phyloP scores from a whole-genome alignment of 306 rosid species.

The Amphicarpaea edgeworthii region DNA sequence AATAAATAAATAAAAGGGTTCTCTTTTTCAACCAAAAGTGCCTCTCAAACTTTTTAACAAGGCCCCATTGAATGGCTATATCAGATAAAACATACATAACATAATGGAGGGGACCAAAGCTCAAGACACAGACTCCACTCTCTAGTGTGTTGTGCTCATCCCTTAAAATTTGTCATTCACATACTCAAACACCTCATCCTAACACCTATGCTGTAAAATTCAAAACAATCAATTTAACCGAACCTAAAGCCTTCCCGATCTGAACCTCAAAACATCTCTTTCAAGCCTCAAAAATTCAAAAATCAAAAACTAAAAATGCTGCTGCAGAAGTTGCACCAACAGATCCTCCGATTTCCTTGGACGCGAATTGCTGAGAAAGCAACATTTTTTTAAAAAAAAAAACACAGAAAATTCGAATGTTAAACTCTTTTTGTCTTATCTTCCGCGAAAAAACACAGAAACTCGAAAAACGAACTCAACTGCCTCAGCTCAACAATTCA shows the following conservation, averaged over 20 bases:
- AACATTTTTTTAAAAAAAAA: neutral
- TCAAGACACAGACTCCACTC: conserved; percentile 54
- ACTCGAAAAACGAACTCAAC: conserved; percentile 32
- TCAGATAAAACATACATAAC: conserved; percentile 45
- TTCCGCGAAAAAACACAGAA: conserved; percentile 5
- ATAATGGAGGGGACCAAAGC: conserved; percentile 75
- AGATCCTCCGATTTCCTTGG: conserved; percentile 43
- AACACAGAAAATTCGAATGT: neutral
- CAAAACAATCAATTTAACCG: conserved; percentile 37
- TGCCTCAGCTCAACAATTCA: neutral
- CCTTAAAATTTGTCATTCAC: conserved; percentile 53
- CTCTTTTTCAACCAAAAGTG: conserved; percentile 49
- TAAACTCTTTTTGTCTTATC: too few species aligned
- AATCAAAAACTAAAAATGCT: neutral
- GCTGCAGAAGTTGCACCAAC: conserved; percentile 5
- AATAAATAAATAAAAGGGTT: conserved; percentile 26
- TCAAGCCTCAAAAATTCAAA: neutral
- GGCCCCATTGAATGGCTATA: conserved; percentile 70
- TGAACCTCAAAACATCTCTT: conserved; percentile 25
- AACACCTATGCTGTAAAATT: conserved; percentile 31
- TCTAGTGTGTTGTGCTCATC: conserved; percentile 32
- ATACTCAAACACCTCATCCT: conserved; percentile 48
- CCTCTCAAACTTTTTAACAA: conserved; percentile 58
- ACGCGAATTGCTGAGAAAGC: conserved; percentile 1
- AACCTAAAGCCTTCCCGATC: conserved; percentile 46